Conservation (phyloP, 352 stramenopile species). For the Pythium periplocum region DNA sequence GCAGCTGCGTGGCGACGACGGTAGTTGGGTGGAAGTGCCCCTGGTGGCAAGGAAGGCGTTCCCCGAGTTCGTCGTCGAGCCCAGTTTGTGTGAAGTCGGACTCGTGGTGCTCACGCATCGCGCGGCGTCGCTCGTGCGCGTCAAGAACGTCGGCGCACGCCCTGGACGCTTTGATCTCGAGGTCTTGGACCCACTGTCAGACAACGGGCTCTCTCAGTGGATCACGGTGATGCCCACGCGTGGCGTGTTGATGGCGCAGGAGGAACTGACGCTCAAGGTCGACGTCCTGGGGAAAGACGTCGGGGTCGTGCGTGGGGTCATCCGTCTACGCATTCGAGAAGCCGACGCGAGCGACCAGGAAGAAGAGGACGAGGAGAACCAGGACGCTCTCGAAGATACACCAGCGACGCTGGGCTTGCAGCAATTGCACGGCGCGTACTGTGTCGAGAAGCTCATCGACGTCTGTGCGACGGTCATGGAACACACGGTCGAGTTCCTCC, state of each 20-base stretch:
- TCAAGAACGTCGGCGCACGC: slow-evolving; percentile 43
- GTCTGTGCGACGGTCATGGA: slow-evolving; percentile 74
- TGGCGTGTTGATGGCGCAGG: slow-evolving; percentile 24
- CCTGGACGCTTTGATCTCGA: slow-evolving; percentile 45
- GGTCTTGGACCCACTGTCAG: slow-evolving; percentile 24
- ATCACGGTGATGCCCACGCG: slow-evolving; percentile 28
- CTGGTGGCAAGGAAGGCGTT: slow-evolving; percentile 47
- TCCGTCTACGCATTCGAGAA: slow-evolving; percentile 44
- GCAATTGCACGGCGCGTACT: slow-evolving; percentile 5
- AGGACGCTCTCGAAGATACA: neutral
- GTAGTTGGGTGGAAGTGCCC: slow-evolving; percentile 49
- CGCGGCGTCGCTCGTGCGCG: slow-evolving; percentile 39
- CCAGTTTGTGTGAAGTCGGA: slow-evolving; percentile 52
- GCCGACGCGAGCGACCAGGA: neutral
- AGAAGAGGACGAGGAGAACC: slow-evolving; percentile 13
- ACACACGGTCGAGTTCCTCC: slow-evolving; percentile 82
- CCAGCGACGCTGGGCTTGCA: slow-evolving; percentile 2
- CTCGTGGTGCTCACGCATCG: slow-evolving; percentile 61
- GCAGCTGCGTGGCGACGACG: slow-evolving; percentile 53
- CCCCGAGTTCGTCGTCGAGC: slow-evolving; percentile 49
- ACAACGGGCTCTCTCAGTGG: neutral
- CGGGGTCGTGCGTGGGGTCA: slow-evolving; percentile 33
- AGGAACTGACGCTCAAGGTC: slow-evolving; percentile 41
- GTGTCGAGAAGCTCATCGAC: slow-evolving; percentile 71
- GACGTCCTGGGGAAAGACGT: slow-evolving; percentile 31